Evolutionary conservation across 257 asterid genomes (phyloP).

Genomic region (Rubia yunnanensis): DNA sequence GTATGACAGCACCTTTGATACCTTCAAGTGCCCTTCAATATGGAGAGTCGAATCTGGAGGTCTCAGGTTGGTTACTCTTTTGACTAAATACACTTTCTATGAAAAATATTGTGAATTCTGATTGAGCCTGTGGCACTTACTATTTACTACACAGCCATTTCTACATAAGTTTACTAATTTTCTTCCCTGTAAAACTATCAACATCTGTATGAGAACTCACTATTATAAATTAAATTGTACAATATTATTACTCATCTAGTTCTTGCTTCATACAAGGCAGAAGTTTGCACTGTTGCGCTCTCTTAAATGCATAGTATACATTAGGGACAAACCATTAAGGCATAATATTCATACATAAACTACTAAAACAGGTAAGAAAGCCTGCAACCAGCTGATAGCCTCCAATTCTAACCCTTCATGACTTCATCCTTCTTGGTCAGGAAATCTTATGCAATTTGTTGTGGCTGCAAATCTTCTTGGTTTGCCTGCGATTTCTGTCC

Average conservation of each 20-base stretch:
- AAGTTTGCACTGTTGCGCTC: not conserved
- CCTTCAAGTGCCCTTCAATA: constrained; percentile 65
- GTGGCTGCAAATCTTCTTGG: constrained; percentile 85
- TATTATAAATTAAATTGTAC: too few relatives aligned
- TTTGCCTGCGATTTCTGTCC: constrained; percentile 87
- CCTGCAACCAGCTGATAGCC: not conserved
- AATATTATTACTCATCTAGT: not conserved
- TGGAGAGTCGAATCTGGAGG: constrained; percentile 80
- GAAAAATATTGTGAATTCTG: not conserved
- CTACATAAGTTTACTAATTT: not conserved
- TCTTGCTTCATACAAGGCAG: not conserved
- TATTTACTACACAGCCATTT: not conserved
- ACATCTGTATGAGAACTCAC: too few relatives aligned
- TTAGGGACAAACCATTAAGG: not conserved
- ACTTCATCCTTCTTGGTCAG: constrained; percentile 29
- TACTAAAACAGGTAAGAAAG: not conserved
- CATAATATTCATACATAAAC: not conserved
- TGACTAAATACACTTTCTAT: not conserved
- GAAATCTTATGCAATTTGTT: constrained; percentile 78
- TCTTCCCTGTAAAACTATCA: not conserved
- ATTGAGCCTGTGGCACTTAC: not conserved
- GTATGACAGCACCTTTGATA: constrained; percentile 96
- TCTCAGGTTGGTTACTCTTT: constrained; percentile 31
- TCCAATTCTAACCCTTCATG: not conserved
- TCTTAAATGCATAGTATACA: not conserved